Conservation (phyloP, 495 filamentous ascomycete genomes). For the Podospora anserina region DNA sequence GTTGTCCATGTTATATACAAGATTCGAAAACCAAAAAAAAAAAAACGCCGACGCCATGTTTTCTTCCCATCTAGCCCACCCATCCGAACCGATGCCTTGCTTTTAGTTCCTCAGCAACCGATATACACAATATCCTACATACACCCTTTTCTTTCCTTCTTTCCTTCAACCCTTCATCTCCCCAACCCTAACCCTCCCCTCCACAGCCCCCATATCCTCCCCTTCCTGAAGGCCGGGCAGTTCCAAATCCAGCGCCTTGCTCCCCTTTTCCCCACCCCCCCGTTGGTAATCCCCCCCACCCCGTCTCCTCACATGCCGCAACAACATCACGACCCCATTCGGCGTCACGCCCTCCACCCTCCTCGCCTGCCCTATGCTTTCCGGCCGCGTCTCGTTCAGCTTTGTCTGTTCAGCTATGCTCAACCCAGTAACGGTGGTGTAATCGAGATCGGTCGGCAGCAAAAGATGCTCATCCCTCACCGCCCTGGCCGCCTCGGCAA, state of each 20-base stretch:
- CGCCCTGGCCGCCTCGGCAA: slow-evolving; percentile 59
- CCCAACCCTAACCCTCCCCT: slow-evolving; percentile 38
- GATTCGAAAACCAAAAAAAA: too few species aligned
- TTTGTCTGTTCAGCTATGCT: slow-evolving; percentile 71
- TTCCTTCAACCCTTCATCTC: slow-evolving; percentile 27
- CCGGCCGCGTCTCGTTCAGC: slow-evolving; percentile 67
- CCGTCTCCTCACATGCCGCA: slow-evolving; percentile 46
- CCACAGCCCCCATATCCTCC: slow-evolving; percentile 36
- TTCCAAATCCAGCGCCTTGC: slow-evolving; percentile 29
- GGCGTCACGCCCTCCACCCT: slow-evolving; percentile 79
- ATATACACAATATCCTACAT: neutral
- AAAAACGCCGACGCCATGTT: slow-evolving; percentile 2
- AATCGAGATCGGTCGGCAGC: slow-evolving; percentile 76
- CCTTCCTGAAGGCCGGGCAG: slow-evolving; percentile 19
- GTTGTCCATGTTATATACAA: neutral
- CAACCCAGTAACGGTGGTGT: slow-evolving; percentile 65
- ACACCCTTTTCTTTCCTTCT: neutral
- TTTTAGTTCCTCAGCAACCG: neutral
- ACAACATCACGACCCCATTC: slow-evolving; percentile 53
- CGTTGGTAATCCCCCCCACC: slow-evolving; percentile 18
- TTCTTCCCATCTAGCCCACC: neutral
- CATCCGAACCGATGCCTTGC: neutral
- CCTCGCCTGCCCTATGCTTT: slow-evolving; percentile 82
- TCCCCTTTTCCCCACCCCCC: neutral
- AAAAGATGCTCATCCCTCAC: slow-evolving; percentile 70